Evolutionary conservation across 352 stramenopile species (phyloP), one percentile per base, ranked within the genome.

Genomic region (Peronospora farinosa): DNA sequence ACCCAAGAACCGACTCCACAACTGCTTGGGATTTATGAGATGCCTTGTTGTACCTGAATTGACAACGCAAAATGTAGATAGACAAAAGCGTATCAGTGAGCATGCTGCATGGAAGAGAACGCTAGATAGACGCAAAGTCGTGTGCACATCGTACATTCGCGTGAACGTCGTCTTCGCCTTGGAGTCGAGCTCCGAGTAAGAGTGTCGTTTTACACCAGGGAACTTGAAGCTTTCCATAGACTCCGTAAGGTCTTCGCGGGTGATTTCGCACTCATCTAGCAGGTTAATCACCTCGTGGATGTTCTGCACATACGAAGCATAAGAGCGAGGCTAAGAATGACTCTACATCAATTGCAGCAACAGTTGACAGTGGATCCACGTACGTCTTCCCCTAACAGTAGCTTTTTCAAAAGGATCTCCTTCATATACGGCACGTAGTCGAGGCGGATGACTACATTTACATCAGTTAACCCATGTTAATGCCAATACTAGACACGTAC

Each of bases 221-320:
- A 95, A 74, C 57, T 88, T 86, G 61, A 94, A 90, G 59, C 72
- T 86, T 54, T 98, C 88, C 70, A 98, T 89, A 15, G 92, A 97
- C 65, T 99, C 97, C 9, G 97, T 96, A 16, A 99, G 57, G 65
- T 99, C 96, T 63, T 99, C 96, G 36, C 95, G 87, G 42, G 78
- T 95, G 44, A 99, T 87, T 39, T 97, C 96, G 61, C 98, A 99
- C 39, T 91, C 78, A 60, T 99, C 95, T 56, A 99, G 88, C 27
- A 98, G 69, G 13, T 83, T 72, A 47, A 99, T 97, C 37, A 95
- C 87, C 49, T 96, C 83, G 5, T 84, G 57, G 17, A 97, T 74
- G 36, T 91, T 80, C 71, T 90, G 38, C 7, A 58, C 3, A 44
- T 12, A 32, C 17, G 50, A 42, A 11, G 25, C 30, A 42, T 21